Base-by-base conservation (phyloP, 768 basidiomycete genomes). In the Leccinum disarticulatum region DNA sequence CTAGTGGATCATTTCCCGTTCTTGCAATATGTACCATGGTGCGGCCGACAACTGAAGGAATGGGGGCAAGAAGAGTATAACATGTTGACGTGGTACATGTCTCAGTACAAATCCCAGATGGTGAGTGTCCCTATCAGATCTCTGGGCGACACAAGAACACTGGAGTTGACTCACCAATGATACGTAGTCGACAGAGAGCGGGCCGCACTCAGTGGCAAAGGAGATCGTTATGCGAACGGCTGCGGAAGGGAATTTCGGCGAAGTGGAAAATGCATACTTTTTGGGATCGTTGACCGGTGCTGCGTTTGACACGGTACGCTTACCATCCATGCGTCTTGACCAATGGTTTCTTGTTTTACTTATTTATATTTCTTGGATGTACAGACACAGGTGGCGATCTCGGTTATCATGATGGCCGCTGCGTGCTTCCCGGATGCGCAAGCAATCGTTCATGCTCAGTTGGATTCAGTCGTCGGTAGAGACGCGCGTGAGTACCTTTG, bases 241-340 rank as follows among this genome's bases (percentile, higher is more conserved):
- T 56, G 64, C 66, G 0, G 80, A 83, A 43, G 78, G 82, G 14
- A 78, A 78, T 13, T 71, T 87, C 3, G 77, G 79, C 6, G 79
- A 82, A 56, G 70, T 77, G 15, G 85, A 87, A 61, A 78, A 77
- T 0, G 80, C 85, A 0, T 87, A 83, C 68, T 77, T 87, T 25
- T 80, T 81, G 2, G 86, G 86, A 1, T 80, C 81, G 9, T 81
- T 87, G 72, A 83, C 86, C 48, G 86, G 85, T 22, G 86, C 86
- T 19, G 84, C 85, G 0, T 80, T 82, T 1, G 86, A 86, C 58
- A 86, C 86, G 4, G 76, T 74, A 49, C 41, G 70, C 14, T 11
- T 48, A 48, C 22, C 47, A 13, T 48, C 38, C 17, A 41, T 59
- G 50, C 6, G 6, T 17, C 3, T 10, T 14, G 6, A 5, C 10